Evolutionary conservation across 2,329 filamentous ascomycete genomes (phyloP).

Genomic region (Epichloe brachyelytri): DNA sequence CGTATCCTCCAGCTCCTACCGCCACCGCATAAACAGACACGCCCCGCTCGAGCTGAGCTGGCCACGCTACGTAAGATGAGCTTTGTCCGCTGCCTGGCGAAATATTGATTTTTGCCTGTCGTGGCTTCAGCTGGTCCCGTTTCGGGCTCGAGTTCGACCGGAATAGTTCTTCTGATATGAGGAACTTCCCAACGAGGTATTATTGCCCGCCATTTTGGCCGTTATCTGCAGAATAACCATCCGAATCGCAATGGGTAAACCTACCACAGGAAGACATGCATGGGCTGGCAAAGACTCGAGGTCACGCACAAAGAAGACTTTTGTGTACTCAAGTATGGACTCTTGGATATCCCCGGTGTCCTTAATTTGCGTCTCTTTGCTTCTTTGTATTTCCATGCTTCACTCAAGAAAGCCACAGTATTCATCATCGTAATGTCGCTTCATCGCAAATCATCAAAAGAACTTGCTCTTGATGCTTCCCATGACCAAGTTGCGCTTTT

Average conservation of each 20-base stretch:
- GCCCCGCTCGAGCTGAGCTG: slow-evolving; percentile 9
- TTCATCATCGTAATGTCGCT: background rate
- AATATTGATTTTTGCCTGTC: slow-evolving; percentile 8
- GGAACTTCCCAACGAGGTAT: background rate
- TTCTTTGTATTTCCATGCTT: background rate
- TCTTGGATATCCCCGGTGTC: no score
- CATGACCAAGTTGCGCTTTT: slow-evolving; percentile 75
- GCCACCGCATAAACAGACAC: slow-evolving; percentile 6
- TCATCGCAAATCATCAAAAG: slow-evolving; percentile 13
- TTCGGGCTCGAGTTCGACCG: background rate
- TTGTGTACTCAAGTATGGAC: background rate
- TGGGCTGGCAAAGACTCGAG: background rate
- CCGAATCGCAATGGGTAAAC: background rate
- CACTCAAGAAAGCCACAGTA: background rate
- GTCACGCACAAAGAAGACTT: background rate
- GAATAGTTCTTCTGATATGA: background rate
- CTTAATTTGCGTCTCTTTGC: no score
- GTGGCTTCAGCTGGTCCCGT: background rate
- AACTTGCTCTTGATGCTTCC: slow-evolving; percentile 54
- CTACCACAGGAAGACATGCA: no score
- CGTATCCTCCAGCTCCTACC: slow-evolving; percentile 3
- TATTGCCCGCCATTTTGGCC: slow-evolving; percentile 7
- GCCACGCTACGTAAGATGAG: slow-evolving; percentile 7
- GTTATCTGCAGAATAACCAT: slow-evolving; percentile 5
- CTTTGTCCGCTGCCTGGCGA: slow-evolving; percentile 9